Percentiles rank a stretch among this genome's conserved stretches.
Evolutionary conservation across 2,329 filamentous ascomycete species (phyloP).

Genomic region (Penicillium sp.): DNA sequence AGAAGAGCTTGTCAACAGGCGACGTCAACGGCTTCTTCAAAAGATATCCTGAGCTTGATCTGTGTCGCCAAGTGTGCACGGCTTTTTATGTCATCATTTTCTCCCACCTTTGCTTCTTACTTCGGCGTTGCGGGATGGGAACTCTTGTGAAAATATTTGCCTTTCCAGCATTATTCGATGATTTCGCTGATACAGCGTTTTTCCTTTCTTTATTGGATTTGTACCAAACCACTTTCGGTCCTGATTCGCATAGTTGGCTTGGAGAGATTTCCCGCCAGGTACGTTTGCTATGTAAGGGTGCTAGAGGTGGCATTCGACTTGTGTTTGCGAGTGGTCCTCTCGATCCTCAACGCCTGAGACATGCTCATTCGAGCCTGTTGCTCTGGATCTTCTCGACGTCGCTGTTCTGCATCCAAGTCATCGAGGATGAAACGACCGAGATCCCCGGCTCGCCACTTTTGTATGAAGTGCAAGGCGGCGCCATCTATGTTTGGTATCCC

Average conservation of each 20-base stretch:
- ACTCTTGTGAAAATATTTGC: conserved; percentile 14
- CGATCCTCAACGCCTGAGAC: conserved; percentile 39
- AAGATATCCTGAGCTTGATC: conserved; percentile 53
- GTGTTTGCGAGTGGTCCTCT: conserved; percentile 29
- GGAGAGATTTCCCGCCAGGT: no score
- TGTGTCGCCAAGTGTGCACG: not conserved
- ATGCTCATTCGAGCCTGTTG: conserved; percentile 36
- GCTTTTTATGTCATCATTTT: conserved; percentile 9
- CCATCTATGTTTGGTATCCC: conserved; percentile 64
- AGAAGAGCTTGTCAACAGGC: conserved; percentile 80
- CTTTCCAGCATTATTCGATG: conserved; percentile 1
- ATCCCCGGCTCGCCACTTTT: conserved; percentile 71
- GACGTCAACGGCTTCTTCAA: conserved; percentile 75
- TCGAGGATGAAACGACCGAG: conserved; percentile 77
- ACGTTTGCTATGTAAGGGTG: conserved; percentile 10
- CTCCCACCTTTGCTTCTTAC: conserved; percentile 3
- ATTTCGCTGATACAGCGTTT: not conserved
- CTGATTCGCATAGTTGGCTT: no score
- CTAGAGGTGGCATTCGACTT: conserved; percentile 17
- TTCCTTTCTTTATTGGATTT: no score
- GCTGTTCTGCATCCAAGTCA: conserved; percentile 57
- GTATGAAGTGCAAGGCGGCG: conserved; percentile 72
- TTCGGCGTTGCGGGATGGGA: conserved; percentile 21
- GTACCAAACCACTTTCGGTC: no score
- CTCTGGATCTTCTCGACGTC: conserved; percentile 43